Percentiles rank a stretch among this genome's conserved stretches.
Conservation (phyloP, 2,329 filamentous ascomycete species). For the Colletotrichum aenigma region DNA sequence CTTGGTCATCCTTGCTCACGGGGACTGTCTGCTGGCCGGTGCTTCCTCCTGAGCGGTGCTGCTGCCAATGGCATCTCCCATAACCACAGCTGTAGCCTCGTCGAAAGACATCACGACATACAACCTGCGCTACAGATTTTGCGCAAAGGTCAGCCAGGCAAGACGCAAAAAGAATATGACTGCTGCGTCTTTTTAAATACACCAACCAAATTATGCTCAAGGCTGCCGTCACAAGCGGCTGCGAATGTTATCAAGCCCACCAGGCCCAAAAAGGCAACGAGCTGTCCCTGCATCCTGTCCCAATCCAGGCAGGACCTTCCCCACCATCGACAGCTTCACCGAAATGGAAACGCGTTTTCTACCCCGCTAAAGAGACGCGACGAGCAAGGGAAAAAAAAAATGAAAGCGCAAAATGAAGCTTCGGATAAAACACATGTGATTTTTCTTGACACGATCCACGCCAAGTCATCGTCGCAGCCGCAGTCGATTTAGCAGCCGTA, state of each 20-base stretch:
- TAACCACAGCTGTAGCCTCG: not conserved
- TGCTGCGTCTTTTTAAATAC: not conserved
- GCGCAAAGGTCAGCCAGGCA: not conserved
- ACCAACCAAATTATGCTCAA: not conserved
- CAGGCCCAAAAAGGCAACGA: constrained; percentile 17
- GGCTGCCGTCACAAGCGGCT: not conserved
- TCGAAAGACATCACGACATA: not conserved
- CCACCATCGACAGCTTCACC: not conserved
- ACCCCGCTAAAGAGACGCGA: not conserved
- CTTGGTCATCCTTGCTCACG: not conserved
- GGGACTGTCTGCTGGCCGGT: not conserved
- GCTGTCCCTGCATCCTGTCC: constrained; percentile 19
- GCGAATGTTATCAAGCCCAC: not conserved
- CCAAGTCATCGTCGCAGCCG: not conserved
- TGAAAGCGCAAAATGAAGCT: not conserved
- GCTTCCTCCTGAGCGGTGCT: no score
- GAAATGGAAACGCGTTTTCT: not conserved
- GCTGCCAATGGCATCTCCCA: not conserved
- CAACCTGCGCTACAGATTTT: not conserved
- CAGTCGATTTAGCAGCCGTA: not conserved
- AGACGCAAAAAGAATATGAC: not conserved
- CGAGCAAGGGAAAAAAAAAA: not conserved
- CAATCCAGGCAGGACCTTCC: constrained; percentile 5
- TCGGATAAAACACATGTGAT: not conserved
- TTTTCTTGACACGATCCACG: not conserved